phyloP scores from a whole-genome alignment of 331 rosid species.

The Spiraea crenata region DNA sequence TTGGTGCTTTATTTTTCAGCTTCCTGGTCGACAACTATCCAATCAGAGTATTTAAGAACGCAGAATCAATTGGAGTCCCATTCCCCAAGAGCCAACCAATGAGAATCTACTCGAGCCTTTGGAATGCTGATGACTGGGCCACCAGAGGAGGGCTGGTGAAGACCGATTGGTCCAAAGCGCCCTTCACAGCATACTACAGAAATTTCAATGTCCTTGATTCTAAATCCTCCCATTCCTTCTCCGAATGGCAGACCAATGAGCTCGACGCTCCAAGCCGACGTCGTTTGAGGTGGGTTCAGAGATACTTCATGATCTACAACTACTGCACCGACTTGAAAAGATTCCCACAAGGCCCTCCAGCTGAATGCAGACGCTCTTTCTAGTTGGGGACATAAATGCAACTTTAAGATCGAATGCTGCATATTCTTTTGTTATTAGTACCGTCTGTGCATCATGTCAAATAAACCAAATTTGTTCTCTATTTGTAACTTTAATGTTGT shows the following conservation, averaged over 20 bases:
- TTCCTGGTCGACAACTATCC: conserved; percentile 77
- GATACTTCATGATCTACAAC: conserved; percentile 76
- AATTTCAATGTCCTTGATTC: conserved; percentile 57
- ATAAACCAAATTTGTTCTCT: too few species aligned
- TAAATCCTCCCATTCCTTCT: conserved; percentile 30
- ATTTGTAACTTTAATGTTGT: too few species aligned
- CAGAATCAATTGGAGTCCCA: conserved; percentile 61
- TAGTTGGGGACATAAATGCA: neutral
- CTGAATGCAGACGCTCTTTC: conserved; percentile 44
- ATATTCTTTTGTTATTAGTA: too few species aligned
- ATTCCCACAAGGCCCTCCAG: conserved; percentile 63
- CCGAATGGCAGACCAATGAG: conserved; percentile 42
- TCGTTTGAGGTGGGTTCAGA: conserved; percentile 79
- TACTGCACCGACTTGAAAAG: conserved; percentile 67
- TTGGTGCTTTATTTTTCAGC: conserved; percentile 28
- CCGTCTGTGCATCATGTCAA: too few species aligned
- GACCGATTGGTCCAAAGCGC: conserved; percentile 84
- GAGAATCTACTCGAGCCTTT: conserved; percentile 73
- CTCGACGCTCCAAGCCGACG: conserved; percentile 68
- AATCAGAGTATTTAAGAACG: conserved; percentile 75
- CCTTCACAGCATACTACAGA: conserved; percentile 81
- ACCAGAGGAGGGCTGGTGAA: conserved; percentile 78
- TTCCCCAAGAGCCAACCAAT: conserved; percentile 80
- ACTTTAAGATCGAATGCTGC: too few species aligned
- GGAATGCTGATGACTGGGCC: conserved; percentile 87